Conservation (phyloP, 805 yeast genomes). For the Yueomyces sinensis region DNA sequence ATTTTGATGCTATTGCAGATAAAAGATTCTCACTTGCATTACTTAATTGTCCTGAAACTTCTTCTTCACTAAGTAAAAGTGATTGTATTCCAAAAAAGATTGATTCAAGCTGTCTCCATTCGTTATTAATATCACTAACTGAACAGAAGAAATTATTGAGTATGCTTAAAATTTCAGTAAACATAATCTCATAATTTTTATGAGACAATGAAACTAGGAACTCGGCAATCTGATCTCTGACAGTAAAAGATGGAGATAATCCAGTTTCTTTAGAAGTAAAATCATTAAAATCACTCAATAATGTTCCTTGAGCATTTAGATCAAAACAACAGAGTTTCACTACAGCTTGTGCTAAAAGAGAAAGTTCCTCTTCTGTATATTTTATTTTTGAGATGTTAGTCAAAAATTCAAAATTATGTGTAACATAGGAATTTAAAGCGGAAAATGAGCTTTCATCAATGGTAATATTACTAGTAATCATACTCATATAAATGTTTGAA, state of each 20-base stretch:
- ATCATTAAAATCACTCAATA: conserved; percentile 47
- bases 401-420: conserved; percentile 12
- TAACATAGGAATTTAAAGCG: conserved; percentile 9
- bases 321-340: conserved; percentile 31
- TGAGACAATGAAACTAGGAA: conserved; percentile 34
- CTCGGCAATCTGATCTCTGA: conserved; percentile 52
- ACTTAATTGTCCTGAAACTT: neutral
- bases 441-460: conserved; percentile 1
- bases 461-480: neutral
- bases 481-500: conserved; percentile 1
- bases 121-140: neutral
- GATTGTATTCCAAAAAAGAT: conserved; percentile 15
- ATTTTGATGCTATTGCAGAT: conserved; percentile 7
- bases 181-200: conserved; percentile 1
- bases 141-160: neutral
- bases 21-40: neutral
- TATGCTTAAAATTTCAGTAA: conserved; percentile 1
- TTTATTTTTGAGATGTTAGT: conserved; percentile 6
- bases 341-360: conserved; percentile 19
- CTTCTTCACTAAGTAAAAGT: conserved; percentile 10
- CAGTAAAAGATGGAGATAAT: conserved; percentile 37
- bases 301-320: conserved; percentile 30
- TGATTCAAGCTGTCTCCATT: conserved; percentile 10
- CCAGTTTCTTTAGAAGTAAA: conserved; percentile 70
- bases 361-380: conserved; percentile 4